Percentiles rank a stretch among this genome's conserved stretches.
These are phyloP conservation scores for Pseudogymnoascus sp. DNA, from an alignment of 2,329 filamentous ascomycete genomes.

Conservation along the genomic window DNA sequence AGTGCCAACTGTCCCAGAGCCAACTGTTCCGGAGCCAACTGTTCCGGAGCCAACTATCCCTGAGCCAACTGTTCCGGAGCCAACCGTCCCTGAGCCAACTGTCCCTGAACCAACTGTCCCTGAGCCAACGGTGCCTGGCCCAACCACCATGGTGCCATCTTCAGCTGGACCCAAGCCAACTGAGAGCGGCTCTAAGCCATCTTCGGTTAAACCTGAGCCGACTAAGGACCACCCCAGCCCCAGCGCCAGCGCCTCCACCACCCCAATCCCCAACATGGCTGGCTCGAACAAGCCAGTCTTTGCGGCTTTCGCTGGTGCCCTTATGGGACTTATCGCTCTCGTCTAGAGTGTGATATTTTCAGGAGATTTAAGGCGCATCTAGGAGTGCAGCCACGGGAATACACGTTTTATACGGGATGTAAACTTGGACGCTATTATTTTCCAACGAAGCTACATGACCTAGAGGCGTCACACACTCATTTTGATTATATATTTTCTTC, in stretches of 20 bases:
- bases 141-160: too few species aligned
- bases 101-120: too few species aligned
- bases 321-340: slow-evolving; percentile 23
- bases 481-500: neutral
- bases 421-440: neutral
- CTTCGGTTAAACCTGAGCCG: neutral
- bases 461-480: slow-evolving; percentile 2
- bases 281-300: slow-evolving; percentile 20
- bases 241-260: neutral
- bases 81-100: neutral
- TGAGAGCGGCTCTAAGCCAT: too few species aligned
- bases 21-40: slow-evolving; percentile 14
- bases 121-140: too few species aligned
- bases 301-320: slow-evolving; percentile 19
- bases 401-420: neutral
- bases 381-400: neutral
- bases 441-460: slow-evolving; percentile 5
- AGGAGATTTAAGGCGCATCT: neutral
- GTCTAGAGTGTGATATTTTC: neutral
- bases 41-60: slow-evolving; percentile 20
- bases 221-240: neutral
- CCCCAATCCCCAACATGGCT: slow-evolving; percentile 14
- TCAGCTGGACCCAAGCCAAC: too few species aligned
- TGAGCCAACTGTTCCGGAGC: slow-evolving; percentile 12
- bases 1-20: slow-evolving; percentile 13